Conservation (phyloP, 371 early-diverging fungal species). For the Actinomucor elegans region DNA sequence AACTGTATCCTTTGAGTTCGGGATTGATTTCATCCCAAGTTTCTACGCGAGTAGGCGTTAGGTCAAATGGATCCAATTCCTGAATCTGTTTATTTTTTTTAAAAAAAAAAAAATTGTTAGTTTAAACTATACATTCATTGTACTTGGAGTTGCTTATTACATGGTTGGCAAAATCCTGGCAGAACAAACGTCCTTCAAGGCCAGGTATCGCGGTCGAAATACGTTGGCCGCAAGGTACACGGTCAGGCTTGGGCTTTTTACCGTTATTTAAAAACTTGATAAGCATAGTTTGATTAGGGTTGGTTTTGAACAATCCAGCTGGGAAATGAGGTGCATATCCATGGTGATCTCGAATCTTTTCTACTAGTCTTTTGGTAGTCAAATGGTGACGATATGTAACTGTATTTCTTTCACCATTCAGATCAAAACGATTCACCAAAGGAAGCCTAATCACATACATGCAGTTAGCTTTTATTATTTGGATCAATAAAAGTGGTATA, state of each 20-base stretch:
- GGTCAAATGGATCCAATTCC: slow-evolving; percentile 73
- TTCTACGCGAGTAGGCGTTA: slow-evolving; percentile 66
- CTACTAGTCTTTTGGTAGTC: slow-evolving; percentile 56
- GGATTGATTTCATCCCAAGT: slow-evolving; percentile 70
- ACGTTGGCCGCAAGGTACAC: slow-evolving; percentile 60
- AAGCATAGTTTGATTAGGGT: slow-evolving; percentile 68
- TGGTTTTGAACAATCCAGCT: slow-evolving; percentile 64
- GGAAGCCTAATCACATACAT: slow-evolving; percentile 40
- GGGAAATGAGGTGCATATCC: slow-evolving; percentile 67
- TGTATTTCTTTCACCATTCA: slow-evolving; percentile 53
- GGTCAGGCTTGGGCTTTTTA: slow-evolving; percentile 50
- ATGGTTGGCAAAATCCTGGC: slow-evolving; percentile 61
- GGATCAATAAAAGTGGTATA: not conserved
- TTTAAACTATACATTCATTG: no score
- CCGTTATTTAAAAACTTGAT: slow-evolving; percentile 58
- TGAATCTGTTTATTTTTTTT: slow-evolving; percentile 67
- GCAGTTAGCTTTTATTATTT: not conserved
- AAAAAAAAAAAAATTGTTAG: slow-evolving; percentile 12
- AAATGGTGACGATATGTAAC: slow-evolving; percentile 62
- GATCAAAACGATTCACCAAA: slow-evolving; percentile 62
- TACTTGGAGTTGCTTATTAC: slow-evolving; percentile 21
- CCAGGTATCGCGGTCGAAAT: slow-evolving; percentile 52
- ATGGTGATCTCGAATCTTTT: slow-evolving; percentile 68
- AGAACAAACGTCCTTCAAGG: slow-evolving; percentile 57
- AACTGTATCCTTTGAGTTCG: slow-evolving; percentile 66